Percentiles rank a stretch among this genome's conserved stretches.
These are phyloP conservation scores for Flaveria linearis DNA, from an alignment of 129 eudicot species.

Conservation along the genomic window DNA sequence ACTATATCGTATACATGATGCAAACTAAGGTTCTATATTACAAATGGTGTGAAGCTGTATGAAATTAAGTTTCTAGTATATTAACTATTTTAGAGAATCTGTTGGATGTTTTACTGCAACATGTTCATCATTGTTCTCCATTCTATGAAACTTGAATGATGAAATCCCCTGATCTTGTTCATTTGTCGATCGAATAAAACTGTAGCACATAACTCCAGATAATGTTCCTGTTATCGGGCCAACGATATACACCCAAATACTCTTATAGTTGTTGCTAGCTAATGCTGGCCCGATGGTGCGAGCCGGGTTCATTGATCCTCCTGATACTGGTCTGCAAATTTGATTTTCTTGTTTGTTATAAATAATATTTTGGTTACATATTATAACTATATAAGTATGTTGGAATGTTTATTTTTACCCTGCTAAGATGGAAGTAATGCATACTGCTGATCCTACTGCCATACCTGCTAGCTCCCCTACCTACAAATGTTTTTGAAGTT, in stretches of 20 bases:
- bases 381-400: not conserved
- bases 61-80: not conserved
- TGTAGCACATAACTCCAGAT: slow-evolving; percentile 59
- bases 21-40: not conserved
- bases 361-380: not conserved
- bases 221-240: slow-evolving; percentile 75
- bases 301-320: slow-evolving; percentile 98
- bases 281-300: slow-evolving; percentile 79
- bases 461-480: slow-evolving; percentile 85
- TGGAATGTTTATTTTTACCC: slow-evolving; percentile 51
- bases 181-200: slow-evolving; percentile 53
- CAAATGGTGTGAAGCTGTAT: not conserved
- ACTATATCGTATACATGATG: not conserved
- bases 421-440: slow-evolving; percentile 90
- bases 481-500: slow-evolving; percentile 26
- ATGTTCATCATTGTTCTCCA: slow-evolving; percentile 43
- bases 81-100: slow-evolving; percentile 13
- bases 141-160: slow-evolving; percentile 46
- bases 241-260: slow-evolving; percentile 73
- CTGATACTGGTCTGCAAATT: slow-evolving; percentile 71
- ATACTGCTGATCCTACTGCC: slow-evolving; percentile 91
- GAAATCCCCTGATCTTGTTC: slow-evolving; percentile 38
- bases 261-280: slow-evolving; percentile 63
- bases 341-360: not conserved
- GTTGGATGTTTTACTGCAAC: slow-evolving; percentile 27